These are phyloP conservation scores for Dunaliella sp. DNA, from an alignment of 139 green algal species.

Conservation along the genomic window DNA sequence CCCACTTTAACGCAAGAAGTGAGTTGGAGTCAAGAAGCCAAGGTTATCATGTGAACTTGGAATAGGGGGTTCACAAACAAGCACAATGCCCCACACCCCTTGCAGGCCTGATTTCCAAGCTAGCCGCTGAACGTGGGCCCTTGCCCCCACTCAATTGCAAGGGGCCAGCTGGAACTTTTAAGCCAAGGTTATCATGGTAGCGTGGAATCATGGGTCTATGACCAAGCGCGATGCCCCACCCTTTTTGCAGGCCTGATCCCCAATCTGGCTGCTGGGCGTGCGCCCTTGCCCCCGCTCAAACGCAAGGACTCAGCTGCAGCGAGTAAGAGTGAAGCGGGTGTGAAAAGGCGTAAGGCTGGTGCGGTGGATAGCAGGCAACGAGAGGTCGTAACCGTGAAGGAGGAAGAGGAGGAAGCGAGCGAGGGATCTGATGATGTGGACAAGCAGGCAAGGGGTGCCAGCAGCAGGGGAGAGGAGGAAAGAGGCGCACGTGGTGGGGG, in stretches of 20 bases:
- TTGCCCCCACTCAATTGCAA: neutral
- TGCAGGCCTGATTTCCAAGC: constrained; percentile 27
- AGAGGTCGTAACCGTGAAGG: neutral
- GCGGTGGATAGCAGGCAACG: neutral
- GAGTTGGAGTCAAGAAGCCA: too few species aligned
- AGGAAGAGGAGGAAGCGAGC: neutral
- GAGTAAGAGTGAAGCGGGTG: neutral
- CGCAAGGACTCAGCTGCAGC: neutral
- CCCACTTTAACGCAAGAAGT: neutral
- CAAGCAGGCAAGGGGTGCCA: constrained; percentile 1
- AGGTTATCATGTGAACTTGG: too few species aligned
- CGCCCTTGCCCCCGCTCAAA: neutral
- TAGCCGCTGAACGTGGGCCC: neutral
- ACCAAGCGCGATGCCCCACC: too few species aligned
- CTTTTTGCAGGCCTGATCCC: constrained; percentile 36
- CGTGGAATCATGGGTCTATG: too few species aligned
- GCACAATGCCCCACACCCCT: too few species aligned
- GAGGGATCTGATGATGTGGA: neutral
- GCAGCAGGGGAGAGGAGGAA: neutral
- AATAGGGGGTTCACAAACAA: too few species aligned
- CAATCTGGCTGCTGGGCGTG: constrained; percentile 1
- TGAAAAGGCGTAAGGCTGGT: neutral
- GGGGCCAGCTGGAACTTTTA: neutral
- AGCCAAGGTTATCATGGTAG: too few species aligned
- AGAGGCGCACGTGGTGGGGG: too few species aligned